These are phyloP conservation scores for Trichoderma sp. DNA, from an alignment of 2,329 filamentous ascomycete species.

Conservation along the genomic window DNA sequence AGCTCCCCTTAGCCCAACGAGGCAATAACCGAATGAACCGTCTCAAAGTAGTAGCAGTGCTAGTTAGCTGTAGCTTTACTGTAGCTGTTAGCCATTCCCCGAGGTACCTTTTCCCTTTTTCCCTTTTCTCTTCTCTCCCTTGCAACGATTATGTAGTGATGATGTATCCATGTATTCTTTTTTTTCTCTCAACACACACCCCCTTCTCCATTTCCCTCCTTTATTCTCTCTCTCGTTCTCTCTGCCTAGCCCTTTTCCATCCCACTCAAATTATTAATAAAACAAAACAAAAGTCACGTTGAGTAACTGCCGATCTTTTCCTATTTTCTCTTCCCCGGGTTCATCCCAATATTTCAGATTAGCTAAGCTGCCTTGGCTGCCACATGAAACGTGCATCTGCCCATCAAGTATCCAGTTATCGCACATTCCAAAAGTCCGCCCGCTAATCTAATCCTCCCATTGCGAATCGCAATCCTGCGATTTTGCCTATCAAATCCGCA, in stretches of 20 bases:
- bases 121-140: not conserved
- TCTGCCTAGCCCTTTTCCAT: not conserved
- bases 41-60: not conserved
- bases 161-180: not conserved
- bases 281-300: not conserved
- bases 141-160: not conserved
- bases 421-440: not conserved
- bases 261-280: not conserved
- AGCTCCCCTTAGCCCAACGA: not conserved
- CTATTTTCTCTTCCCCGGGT: not conserved
- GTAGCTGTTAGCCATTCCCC: not conserved
- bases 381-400: not conserved
- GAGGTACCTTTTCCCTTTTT: not conserved
- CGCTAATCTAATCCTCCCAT: too few species aligned
- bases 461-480: not conserved
- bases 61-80: not conserved
- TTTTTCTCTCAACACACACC: not conserved
- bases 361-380: not conserved
- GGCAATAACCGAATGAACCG: not conserved
- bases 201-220: not conserved
- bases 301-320: not conserved
- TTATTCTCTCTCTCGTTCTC: not conserved
- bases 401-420: not conserved
- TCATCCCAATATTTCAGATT: not conserved
- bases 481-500: not conserved